Evolutionary conservation across 805 yeast species (phyloP), one percentile per base, ranked within the genome.

Genomic region (Kodamaea hsintzibuensis): DNA sequence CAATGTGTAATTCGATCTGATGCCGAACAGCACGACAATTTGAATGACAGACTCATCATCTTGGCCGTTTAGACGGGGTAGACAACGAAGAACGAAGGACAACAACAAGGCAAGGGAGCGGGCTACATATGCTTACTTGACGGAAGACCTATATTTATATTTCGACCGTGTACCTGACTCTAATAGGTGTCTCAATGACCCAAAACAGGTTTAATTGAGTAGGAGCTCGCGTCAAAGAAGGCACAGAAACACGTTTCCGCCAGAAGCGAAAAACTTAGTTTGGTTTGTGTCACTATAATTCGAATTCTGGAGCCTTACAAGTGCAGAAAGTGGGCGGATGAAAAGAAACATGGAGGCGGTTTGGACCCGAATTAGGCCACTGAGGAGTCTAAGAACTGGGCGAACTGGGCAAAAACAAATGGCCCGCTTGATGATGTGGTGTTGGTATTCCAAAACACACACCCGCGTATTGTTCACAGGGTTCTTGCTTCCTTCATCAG

Each of bases 171-270:
- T 40, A 17, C 44, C 44, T 40, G 44, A 19, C 44, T 40, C 22
- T 16, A 40, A 40, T 14, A 16, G 44, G 44, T 17, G 25, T 13
- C 19, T 17, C 25, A 40, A 40, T 17, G 7, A 13, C 44, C 44
- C 44, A 10, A 40, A 40, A 12, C 5, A 10, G 19, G 44, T 10
- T 19, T 16, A 40, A 40, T 16, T 16, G 44, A 14, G 44, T 40
- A 40, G 19, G 44, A 40, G 44, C 44, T 17, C 44, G 44, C 44
- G 25, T 14, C 25, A 17, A 3, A 12, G 25, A 17, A 14, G 44
- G 44, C 44, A 40, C 44, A 40, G 44, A 40, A 40, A 40, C 44
- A 40, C 44, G 44, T 40, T 40, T 40, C 19, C 44, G 17, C 44
- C 44, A 40, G 44, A 40, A 40, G 44, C 44, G 44, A 40, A 40